Base-by-base conservation (phyloP, 352 stramenopile genomes). In the Phytophthora litchii region DNA sequence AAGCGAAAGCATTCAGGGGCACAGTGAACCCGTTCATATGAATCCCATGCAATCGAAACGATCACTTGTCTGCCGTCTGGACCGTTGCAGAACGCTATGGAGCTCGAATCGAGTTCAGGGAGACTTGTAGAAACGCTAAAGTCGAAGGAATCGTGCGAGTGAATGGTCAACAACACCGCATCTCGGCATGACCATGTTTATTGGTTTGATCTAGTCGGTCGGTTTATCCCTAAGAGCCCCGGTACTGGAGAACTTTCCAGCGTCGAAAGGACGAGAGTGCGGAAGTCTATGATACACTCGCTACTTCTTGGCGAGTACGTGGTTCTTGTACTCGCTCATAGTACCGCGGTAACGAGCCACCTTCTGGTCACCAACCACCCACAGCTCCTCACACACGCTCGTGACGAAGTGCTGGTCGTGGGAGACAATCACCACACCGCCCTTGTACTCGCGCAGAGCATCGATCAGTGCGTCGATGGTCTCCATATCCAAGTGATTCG, bases 381-480 rank as follows among this genome's bases (percentile, higher is more conserved):
- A 99, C 4, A 98, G 72, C 71, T 99, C 94, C 29, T 91, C 69
- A 61, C 92, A 98, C 34, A 97, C 89, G 57, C 96, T 95, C 38
- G 93, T 97, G 64, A 99, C 95, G 60, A 99, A 99, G 79, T 98
- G 98, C 71, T 98, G 86, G 89, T 99, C 96, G 78, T 99, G 97
- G 3, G 93, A 98, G 14, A 99, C 95, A 40, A 99, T 87, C 51
- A 99, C 79, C 4, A 98, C 95, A 60, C 93, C 96, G 42, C 97
- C 97, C 58, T 97, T 97, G 89, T 98, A 99, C 40, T 94, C 88
- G 16, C 94, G 78, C 34, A 99, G 72, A 14, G 91, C 96, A 68
- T 99, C 95, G 64, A 98, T 97, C 27, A 99, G 77, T 77, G 92
- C 84, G 32, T 93, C 83, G 41, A 95, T 95, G 13, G 86, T 95